Evolutionary conservation across 2,329 filamentous ascomycete species (phyloP).

Genomic region (Emergomyces orientalis): DNA sequence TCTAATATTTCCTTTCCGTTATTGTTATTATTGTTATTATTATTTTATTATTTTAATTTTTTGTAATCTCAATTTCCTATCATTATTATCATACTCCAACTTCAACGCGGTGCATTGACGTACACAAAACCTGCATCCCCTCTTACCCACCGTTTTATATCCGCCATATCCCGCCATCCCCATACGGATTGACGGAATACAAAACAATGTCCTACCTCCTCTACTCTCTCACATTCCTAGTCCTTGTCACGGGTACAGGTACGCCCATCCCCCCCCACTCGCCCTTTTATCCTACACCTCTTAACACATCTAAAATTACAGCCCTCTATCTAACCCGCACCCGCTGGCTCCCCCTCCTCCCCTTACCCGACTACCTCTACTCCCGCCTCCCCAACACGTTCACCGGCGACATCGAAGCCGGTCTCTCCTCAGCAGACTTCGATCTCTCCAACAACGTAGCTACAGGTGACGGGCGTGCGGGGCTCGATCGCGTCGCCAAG

Average conservation of each 20-base stretch:
- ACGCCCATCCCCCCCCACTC: too few species aligned
- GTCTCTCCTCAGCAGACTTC: slow-evolving; percentile 73
- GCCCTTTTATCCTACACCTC: too few species aligned
- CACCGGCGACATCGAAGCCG: slow-evolving; percentile 74
- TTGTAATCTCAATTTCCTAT: background rate
- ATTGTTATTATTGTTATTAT: background rate
- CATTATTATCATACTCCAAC: background rate
- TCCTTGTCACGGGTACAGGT: slow-evolving; percentile 64
- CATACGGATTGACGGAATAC: background rate
- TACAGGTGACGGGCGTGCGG: slow-evolving; percentile 65
- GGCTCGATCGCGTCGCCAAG: slow-evolving; percentile 73
- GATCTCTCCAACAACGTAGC: slow-evolving; percentile 73
- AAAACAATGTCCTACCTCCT: slow-evolving; percentile 64
- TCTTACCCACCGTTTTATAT: background rate
- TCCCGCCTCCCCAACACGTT: slow-evolving; percentile 68
- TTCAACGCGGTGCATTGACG: background rate
- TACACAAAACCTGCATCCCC: background rate
- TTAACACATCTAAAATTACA: too few species aligned
- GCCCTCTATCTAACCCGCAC: slow-evolving; percentile 71
- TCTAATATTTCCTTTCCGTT: background rate
- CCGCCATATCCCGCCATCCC: background rate
- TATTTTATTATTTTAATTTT: background rate
- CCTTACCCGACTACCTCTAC: slow-evolving; percentile 61
- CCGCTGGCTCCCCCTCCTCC: slow-evolving; percentile 64
- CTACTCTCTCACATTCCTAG: slow-evolving; percentile 63